A percentile compares a stretch with the other conserved stretches of the same genome.
Evolutionary conservation across 176 grass and related monocot species (phyloP).

Genomic region (Melocanna baccifera): DNA sequence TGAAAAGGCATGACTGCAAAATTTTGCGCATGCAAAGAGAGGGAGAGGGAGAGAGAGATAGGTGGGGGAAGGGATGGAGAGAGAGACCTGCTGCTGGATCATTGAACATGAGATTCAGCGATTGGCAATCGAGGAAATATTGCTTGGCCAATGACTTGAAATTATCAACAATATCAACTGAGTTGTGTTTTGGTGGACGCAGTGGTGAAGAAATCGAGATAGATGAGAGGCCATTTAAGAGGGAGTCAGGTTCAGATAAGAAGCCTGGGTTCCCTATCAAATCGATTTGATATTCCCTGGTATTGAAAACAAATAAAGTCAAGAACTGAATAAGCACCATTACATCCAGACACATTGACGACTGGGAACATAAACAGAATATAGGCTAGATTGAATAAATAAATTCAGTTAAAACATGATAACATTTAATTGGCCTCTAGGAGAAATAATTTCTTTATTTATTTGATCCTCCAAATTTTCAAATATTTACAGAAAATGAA

Average conservation of each 20-base stretch:
- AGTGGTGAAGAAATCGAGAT: conserved; percentile 67
- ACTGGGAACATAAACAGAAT: not conserved
- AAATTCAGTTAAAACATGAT: not conserved
- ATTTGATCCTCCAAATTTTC: not conserved
- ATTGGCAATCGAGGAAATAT: conserved; percentile 75
- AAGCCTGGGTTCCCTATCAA: conserved; percentile 64
- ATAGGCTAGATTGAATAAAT: not conserved
- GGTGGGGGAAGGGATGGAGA: not conserved
- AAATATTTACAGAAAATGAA: not conserved
- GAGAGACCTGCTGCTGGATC: conserved; percentile 47
- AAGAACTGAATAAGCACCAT: not conserved
- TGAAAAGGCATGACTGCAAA: not conserved
- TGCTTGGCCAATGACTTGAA: conserved; percentile 64
- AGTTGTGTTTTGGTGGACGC: conserved; percentile 50
- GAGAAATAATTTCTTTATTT: not conserved
- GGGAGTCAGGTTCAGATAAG: conserved; percentile 71
- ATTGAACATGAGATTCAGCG: conserved; percentile 67
- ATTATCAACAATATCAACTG: conserved; percentile 46
- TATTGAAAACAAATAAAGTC: conserved; percentile 26
- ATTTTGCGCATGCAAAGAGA: not conserved
- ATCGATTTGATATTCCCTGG: conserved; percentile 78
- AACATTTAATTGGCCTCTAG: not conserved
- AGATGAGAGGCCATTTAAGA: conserved; percentile 73
- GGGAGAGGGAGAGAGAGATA: not conserved
- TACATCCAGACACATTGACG: not conserved